Evolutionary conservation across 352 stramenopile genomes (phyloP).

Genomic region (Ophiocytium majus): DNA sequence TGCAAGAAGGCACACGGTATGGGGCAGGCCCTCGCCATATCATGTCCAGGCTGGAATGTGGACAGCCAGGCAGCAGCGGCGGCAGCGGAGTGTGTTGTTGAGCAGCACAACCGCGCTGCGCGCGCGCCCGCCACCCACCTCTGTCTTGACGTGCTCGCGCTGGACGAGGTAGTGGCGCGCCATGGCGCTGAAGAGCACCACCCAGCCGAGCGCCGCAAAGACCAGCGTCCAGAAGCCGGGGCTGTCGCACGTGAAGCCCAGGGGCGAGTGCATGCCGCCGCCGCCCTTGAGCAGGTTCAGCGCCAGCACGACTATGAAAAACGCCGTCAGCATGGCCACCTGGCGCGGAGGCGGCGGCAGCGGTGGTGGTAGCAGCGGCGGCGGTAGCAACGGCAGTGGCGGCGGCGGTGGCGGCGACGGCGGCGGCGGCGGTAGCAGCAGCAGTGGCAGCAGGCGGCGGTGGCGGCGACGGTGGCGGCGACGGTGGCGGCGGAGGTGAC

Average conservation of each 20-base stretch:
- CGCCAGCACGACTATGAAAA: slow-evolving; percentile 77
- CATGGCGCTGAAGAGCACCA: slow-evolving; percentile 64
- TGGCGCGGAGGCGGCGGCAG: slow-evolving; percentile 12
- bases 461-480: too few species aligned
- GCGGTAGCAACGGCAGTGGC: too few species aligned
- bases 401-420: too few species aligned
- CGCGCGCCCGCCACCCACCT: slow-evolving; percentile 49
- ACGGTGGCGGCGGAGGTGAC: too few species aligned
- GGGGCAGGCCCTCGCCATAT: too few species aligned
- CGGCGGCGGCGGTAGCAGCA: too few species aligned
- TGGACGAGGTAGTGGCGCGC: slow-evolving; percentile 58
- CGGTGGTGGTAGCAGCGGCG: neutral
- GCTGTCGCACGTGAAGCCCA: slow-evolving; percentile 89
- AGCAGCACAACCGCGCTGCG: too few species aligned
- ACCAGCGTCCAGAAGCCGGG: slow-evolving; percentile 83
- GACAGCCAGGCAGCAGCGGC: too few species aligned
- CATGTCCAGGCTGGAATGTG: too few species aligned
- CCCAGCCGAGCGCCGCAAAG: slow-evolving; percentile 48
- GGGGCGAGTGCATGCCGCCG: slow-evolving; percentile 74
- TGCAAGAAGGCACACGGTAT: too few species aligned
- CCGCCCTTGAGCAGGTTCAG: slow-evolving; percentile 90
- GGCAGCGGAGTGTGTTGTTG: too few species aligned
- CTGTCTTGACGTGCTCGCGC: slow-evolving; percentile 34
- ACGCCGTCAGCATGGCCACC: slow-evolving; percentile 68
- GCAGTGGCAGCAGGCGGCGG: too few species aligned